Base-by-base conservation (phyloP, 2,329 filamentous ascomycete genomes). In the Hymenoscyphus salicellus region DNA sequence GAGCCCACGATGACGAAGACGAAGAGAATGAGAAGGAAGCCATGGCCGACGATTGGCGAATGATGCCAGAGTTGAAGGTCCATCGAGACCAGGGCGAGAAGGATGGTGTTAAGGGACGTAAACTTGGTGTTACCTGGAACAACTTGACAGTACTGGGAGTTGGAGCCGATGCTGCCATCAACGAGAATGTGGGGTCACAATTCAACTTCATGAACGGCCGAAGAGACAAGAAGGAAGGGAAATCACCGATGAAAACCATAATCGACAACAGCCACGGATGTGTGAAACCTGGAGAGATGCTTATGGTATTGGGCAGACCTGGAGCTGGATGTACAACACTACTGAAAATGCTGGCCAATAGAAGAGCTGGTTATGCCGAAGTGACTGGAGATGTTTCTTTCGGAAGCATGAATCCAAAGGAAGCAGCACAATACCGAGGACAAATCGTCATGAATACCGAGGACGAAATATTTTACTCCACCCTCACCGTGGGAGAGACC, bases 211-310 rank as follows among this genome's bases (percentile, higher is more conserved):
- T 66, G 3, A 60, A 61, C 55, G 64, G 49, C 0, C 49, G 69
- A 28, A 63, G 60, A 58, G 71, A 72, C 85, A 68, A 84, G 83
- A 78, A 85, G 85, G 72, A 75, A 87, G 28, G 28, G 28, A 86
- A 84, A 70, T 82, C 84, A 0, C 85, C 88, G 0, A 75, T 89
- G 23, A 84, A 84, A 67, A 88, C 86, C 0, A 87, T 92, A 56
- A 77, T 92, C 26, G 82, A 89, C 61, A 81, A 85, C 70, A 85
- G 83, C 64, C 84, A 87, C 72, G 89, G 89, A 11, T 90, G 87
- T 69, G 85, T 92, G 60, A 87, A 88, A 73, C 88, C 89, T 0
- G 89, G 88, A 23, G 88, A 91, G 75, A 90, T 91, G 89, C 76
- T 90, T 1, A 78, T 91, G 0, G 88, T 91, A 0, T 79, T 91